A percentile compares a stretch with the other conserved stretches of the same genome.
These are phyloP conservation scores for Ascobolus immersus DNA, from an alignment of 495 filamentous ascomycete species.

Conservation along the genomic window DNA sequence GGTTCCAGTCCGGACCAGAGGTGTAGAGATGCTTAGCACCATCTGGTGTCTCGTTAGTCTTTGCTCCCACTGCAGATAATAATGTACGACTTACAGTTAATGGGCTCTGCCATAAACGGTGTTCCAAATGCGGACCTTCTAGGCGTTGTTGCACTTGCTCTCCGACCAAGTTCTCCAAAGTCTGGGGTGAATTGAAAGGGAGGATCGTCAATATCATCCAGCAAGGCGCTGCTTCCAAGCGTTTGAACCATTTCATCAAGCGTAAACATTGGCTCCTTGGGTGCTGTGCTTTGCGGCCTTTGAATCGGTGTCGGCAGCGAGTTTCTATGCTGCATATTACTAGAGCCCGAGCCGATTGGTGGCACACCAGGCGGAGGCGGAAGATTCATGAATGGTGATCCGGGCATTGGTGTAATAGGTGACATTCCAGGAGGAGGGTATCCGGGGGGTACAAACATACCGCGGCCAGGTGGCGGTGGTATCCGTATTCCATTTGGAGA, in stretches of 20 bases:
- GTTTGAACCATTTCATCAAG: conserved; percentile 55
- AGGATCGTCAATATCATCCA: conserved; percentile 49
- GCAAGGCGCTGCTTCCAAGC: conserved; percentile 79
- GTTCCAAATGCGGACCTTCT: conserved; percentile 2
- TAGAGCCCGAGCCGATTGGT: conserved; percentile 21
- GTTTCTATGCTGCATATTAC: conserved; percentile 24
- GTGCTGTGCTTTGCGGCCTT: conserved; percentile 51
- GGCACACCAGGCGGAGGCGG: conserved; percentile 18
- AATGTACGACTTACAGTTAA: conserved; percentile 8
- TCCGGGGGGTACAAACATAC: not conserved
- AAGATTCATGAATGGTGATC: conserved; percentile 28
- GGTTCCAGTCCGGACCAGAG: not conserved
- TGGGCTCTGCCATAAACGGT: conserved; percentile 7
- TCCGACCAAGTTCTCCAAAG: conserved; percentile 2
- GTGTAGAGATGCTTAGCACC: conserved; percentile 5
- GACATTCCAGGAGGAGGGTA: not conserved
- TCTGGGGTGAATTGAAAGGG: too few relatives aligned
- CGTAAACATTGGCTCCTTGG: conserved; percentile 20
- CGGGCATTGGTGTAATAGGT: conserved; percentile 12
- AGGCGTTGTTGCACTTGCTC: conserved; percentile 8
- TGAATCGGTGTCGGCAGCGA: conserved; percentile 67
- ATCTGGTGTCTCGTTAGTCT: conserved; percentile 10
- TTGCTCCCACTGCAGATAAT: conserved; percentile 6
- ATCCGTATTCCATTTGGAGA: conserved; percentile 33
- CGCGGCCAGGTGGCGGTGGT: conserved; percentile 22